phyloP scores from a whole-genome alignment of 129 eudicot species.

The Helianthus tuberosus region DNA sequence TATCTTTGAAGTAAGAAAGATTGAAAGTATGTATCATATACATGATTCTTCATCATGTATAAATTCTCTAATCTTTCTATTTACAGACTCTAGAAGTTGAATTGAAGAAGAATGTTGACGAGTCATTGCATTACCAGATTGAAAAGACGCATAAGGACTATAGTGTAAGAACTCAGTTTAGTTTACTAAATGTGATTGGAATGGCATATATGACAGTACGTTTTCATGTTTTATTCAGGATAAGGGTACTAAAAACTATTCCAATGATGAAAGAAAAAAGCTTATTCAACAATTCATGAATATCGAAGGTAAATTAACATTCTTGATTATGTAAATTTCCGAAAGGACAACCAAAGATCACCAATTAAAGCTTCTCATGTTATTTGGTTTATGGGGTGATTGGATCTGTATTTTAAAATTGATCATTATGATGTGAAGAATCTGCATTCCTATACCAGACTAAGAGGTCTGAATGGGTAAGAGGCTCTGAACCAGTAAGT shows the following conservation, averaged over 20 bases:
- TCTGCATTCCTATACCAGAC: too few species aligned
- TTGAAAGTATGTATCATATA: slow-evolving; percentile 5
- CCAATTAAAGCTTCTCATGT: not conserved
- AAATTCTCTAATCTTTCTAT: slow-evolving; percentile 26
- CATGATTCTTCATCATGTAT: not conserved
- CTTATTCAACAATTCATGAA: slow-evolving; percentile 65
- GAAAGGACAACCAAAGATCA: not conserved
- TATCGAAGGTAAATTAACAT: slow-evolving; percentile 62
- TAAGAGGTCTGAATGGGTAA: too few species aligned
- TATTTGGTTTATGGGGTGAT: not conserved
- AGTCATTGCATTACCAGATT: slow-evolving; percentile 42
- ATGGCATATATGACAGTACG: slow-evolving; percentile 3
- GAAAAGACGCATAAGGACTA: slow-evolving; percentile 51
- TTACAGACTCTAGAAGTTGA: slow-evolving; percentile 61
- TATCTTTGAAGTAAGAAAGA: slow-evolving; percentile 58
- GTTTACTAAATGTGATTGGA: not conserved
- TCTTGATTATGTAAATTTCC: not conserved
- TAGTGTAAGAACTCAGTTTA: slow-evolving; percentile 40
- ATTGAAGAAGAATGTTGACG: slow-evolving; percentile 53
- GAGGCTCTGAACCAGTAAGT: too few species aligned
- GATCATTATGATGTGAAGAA: not conserved
- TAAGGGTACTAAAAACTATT: slow-evolving; percentile 28
- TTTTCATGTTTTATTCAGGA: slow-evolving; percentile 23
- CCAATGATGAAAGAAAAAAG: slow-evolving; percentile 47
- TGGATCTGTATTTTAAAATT: not conserved